These are phyloP conservation scores for Rehmannia glutinosa DNA, from an alignment of 257 asterid species.

Conservation along the genomic window DNA sequence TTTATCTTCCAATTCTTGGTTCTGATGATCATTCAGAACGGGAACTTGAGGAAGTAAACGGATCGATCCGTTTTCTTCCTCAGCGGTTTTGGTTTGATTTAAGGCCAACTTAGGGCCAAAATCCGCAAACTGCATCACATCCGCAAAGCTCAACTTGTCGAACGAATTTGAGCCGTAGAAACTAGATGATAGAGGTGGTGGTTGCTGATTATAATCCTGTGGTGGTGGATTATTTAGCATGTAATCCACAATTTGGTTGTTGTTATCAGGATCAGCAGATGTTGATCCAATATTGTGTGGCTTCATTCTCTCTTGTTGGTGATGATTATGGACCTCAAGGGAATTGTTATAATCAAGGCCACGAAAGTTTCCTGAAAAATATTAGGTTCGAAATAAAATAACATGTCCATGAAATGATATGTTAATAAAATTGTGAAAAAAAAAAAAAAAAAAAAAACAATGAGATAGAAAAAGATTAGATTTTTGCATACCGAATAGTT, in stretches of 20 bases:
- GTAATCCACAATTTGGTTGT: conserved; percentile 54
- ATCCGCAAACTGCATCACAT: conserved; percentile 89
- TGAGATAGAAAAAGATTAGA: neutral
- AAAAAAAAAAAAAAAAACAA: too few species aligned
- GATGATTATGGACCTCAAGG: conserved; percentile 26
- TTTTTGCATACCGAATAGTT: conserved; percentile 44
- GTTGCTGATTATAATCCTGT: neutral
- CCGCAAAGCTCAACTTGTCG: conserved; percentile 81
- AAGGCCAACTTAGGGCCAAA: conserved; percentile 64
- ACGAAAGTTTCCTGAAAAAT: conserved; percentile 42
- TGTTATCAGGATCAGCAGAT: too few species aligned
- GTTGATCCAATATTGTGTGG: too few species aligned
- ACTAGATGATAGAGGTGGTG: conserved; percentile 24
- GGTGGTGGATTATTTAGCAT: conserved; percentile 43
- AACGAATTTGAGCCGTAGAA: conserved; percentile 46
- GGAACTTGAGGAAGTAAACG: conserved; percentile 77
- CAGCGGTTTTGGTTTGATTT: conserved; percentile 41
- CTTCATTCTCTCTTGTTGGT: conserved; percentile 11
- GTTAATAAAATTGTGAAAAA: neutral
- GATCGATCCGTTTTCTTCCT: conserved; percentile 64
- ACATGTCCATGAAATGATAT: conserved; percentile 30
- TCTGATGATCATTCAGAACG: conserved; percentile 47
- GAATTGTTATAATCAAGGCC: conserved; percentile 36
- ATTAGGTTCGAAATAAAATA: conserved; percentile 30
- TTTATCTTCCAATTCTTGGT: neutral